Percentiles rank a stretch among this genome's conserved stretches.
These are phyloP conservation scores for Spathaspora arborariae DNA, from an alignment of 805 yeast species.

Conservation along the genomic window DNA sequence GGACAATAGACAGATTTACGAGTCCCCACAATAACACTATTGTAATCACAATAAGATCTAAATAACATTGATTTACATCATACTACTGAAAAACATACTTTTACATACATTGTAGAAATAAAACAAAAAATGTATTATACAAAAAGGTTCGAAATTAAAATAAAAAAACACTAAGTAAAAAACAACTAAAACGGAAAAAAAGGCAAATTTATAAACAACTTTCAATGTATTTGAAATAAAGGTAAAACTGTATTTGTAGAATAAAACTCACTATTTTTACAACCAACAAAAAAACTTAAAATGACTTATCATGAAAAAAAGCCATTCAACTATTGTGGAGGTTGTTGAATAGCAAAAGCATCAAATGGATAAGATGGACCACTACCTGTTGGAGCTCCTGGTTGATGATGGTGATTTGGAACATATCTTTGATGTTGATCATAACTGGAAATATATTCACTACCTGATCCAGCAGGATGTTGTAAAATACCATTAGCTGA, in stretches of 20 bases:
- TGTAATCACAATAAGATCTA: neutral
- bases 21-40: neutral
- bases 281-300: neutral
- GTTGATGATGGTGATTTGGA: slow-evolving; percentile 8
- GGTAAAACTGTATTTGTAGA: neutral
- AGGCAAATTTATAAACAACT: neutral
- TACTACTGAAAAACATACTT: neutral
- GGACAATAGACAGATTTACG: neutral
- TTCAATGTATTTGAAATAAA: neutral
- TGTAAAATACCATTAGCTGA: neutral
- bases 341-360: slow-evolving; percentile 2
- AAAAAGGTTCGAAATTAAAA: neutral
- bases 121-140: neutral
- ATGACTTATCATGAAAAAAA: neutral
- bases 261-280: neutral
- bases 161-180: neutral
- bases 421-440: slow-evolving; percentile 7
- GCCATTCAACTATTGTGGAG: slow-evolving; percentile 2
- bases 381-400: neutral
- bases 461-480: slow-evolving; percentile 12
- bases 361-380: neutral
- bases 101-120: neutral
- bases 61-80: neutral
- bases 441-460: slow-evolving; percentile 4
- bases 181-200: neutral